Base-by-base conservation (phyloP, 768 basidiomycete genomes). In the Hirschioporus abietinus region DNA sequence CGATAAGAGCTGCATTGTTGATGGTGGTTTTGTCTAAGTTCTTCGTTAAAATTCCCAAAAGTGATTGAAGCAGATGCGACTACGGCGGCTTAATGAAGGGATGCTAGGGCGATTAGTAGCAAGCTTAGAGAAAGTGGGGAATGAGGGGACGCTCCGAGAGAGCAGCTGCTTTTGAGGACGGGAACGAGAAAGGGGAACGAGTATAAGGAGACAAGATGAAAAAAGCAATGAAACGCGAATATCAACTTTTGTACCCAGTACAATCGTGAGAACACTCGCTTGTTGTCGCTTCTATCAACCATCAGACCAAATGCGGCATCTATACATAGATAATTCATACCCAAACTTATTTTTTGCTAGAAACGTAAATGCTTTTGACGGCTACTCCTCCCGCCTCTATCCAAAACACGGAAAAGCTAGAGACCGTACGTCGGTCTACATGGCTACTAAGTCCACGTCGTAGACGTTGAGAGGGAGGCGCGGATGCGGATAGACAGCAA, bases 151-250 rank as follows among this genome's bases (percentile, higher is more conserved):
- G 42, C 42, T 20, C 15, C 42, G 42, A 52, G 12, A 20, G 42
- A 52, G 42, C 42, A 52, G 42, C 42, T 52, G 42, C 42, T 52
- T 52, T 52, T 52, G 42, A 52, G 42, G 42, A 52, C 42, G 42
- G 42, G 42, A 52, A 15, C 15, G 12, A 15, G 12, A 52, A 52
- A 20, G 42, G 42, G 42, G 42, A 52, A 52, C 5, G 42, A 52
- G 20, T 52, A 52, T 52, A 52, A 52, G 42, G 42, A 52, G 42
- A 52, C 42, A 52, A 52, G 35, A 36, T 36, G 35, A 15, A 15
- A 36, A 36, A 15, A 36, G 42, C 15, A 12, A 15, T 52, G 42
- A 52, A 52, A 52, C 42, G 20, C 42, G 42, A 6, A 52, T 52
- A 15, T 5, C 42, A 52, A 52, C 42, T 52, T 52, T 52, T 52